Conservation (phyloP, 352 stramenopile species). For the Blastocystis sp. region DNA sequence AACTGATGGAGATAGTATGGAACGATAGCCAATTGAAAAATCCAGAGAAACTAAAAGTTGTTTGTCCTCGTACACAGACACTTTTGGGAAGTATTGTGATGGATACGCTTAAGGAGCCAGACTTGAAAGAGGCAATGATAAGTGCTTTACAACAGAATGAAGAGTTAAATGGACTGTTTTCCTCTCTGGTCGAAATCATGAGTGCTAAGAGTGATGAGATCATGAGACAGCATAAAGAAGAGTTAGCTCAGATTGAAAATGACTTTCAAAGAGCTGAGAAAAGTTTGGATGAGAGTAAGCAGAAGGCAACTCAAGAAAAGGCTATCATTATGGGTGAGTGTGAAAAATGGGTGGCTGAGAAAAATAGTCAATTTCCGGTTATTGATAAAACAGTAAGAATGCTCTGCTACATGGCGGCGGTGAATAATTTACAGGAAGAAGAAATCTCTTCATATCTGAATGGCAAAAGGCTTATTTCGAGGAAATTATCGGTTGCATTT, state of each 20-base stretch:
- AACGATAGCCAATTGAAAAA: too few species aligned
- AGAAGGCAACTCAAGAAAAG: not conserved
- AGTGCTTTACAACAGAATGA: too few species aligned
- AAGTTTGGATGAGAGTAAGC: not conserved
- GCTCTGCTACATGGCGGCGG: not conserved
- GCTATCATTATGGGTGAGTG: not conserved
- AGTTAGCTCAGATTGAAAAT: not conserved
- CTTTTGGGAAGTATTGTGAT: too few species aligned
- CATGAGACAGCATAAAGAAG: not conserved
- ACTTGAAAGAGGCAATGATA: too few species aligned
- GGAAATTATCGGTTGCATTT: not conserved
- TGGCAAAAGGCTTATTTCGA: not conserved
- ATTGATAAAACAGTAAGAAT: not conserved
- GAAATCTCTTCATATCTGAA: not conserved
- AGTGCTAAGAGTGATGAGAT: too few species aligned
- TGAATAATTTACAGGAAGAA: not conserved
- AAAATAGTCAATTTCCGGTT: not conserved
- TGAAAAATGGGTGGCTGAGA: not conserved
- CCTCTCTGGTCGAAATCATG: too few species aligned
- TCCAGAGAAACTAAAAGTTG: too few species aligned
- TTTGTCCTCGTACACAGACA: too few species aligned
- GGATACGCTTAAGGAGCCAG: too few species aligned
- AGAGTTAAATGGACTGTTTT: too few species aligned
- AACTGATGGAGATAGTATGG: too few species aligned
- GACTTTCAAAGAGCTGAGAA: not conserved